Evolutionary conservation across 2,329 filamentous ascomycete species (phyloP).

Genomic region (Septoria linicola): DNA sequence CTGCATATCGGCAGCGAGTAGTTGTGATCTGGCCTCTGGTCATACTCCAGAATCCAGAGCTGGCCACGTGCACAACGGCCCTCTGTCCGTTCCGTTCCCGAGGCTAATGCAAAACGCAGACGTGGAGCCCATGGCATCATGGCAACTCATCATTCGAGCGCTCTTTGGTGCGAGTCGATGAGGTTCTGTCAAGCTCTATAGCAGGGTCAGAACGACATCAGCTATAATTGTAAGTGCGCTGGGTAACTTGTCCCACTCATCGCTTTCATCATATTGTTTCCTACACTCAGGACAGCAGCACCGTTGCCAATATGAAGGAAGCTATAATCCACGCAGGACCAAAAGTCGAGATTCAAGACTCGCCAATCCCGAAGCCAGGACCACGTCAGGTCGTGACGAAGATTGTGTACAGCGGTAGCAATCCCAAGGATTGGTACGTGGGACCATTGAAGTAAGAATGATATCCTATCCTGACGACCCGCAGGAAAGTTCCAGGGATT

Average conservation of each 20-base stretch:
- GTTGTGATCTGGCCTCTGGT: no score
- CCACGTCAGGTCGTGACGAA: constrained; percentile 36
- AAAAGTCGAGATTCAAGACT: constrained; percentile 41
- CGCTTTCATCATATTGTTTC: neutral
- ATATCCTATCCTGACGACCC: neutral
- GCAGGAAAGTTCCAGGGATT: constrained; percentile 26
- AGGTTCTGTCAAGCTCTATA: constrained; percentile 11
- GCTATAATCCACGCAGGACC: constrained; percentile 38
- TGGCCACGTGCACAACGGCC: no score
- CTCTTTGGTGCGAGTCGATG: constrained; percentile 14
- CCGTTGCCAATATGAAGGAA: constrained; percentile 38
- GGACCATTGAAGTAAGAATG: neutral
- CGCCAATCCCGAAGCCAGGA: constrained; percentile 43
- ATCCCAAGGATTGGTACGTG: constrained; percentile 36
- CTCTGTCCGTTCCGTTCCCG: no score
- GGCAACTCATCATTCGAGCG: neutral
- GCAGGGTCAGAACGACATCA: neutral
- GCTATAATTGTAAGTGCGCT: no score
- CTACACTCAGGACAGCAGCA: neutral
- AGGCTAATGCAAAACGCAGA: no score
- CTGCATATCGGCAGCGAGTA: no score
- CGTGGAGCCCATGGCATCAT: constrained; percentile 18
- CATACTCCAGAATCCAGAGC: no score
- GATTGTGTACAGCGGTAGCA: constrained; percentile 35
- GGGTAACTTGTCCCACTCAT: constrained; percentile 17